Base-by-base conservation (phyloP, 2,329 filamentous ascomycete genomes). In the Aureobasidium lini region DNA sequence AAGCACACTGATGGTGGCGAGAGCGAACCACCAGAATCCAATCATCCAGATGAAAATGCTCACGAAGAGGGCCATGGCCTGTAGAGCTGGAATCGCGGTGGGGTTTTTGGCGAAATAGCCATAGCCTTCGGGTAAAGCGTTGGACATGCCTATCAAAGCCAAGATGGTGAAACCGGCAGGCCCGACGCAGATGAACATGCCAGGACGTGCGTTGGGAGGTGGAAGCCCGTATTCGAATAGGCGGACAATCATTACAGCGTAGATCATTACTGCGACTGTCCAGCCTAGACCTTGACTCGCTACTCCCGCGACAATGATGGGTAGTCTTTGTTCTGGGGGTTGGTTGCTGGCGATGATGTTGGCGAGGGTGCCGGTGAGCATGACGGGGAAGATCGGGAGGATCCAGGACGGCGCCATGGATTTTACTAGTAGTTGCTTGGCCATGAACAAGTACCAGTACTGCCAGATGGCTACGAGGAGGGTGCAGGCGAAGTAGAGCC, bases 401-500 rank as follows among this genome's bases (percentile, higher is more conserved):
- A 64, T 59, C 59, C 61, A 61, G 2, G 61, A 56, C 3, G 63
- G 62, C 1, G 49, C 44, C 60, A 62, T 59, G 10, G 18, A 39
- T 31, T 60, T 48, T n/a, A 60, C 60, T 3, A 49, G 34, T 11
- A 63, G 10, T 28, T 57, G 43, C 29, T 57, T 53, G 5, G 37
- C 47, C 16, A 40, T 59, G 53, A 60, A 61, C 11, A 65, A 18
- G 28, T 53, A 56, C 39, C 43, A 44, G 13, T 61, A 72, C 68
- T 89, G 86, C 1, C 77, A 74, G 2, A 88, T 72, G 6, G 85
- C 83, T 1, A 86, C 69, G 3, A 78, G 62, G 34, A 88, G 79
- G 0, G 85, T 84, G 39, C 79, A 69, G 2, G 75, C 72, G 8
- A 84, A 77, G 66, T 90, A 90, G 2, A 78, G 72, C 86, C 88